Evolutionary conservation across 139 green algal species (phyloP).

Genomic region (Chara braunii): DNA sequence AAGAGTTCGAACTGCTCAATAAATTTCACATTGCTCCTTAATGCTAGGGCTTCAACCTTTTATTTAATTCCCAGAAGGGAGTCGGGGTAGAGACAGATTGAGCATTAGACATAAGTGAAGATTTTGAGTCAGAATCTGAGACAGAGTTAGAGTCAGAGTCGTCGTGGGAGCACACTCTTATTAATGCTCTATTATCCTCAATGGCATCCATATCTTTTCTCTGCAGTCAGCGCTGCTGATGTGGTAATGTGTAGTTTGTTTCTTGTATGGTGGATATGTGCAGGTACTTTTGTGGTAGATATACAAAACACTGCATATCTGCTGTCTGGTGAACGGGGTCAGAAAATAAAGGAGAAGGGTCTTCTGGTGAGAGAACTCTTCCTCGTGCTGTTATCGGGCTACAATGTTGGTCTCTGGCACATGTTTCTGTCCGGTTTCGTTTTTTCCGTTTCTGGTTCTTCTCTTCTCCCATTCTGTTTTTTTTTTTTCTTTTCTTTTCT

Average conservation of each 20-base stretch:
- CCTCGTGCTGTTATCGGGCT: too few species aligned
- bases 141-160: neutral
- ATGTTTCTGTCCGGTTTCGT: too few species aligned
- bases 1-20: too few species aligned
- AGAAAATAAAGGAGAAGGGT: constrained; percentile 59
- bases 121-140: neutral
- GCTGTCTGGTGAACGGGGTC: constrained; percentile 67
- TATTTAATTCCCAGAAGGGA: too few species aligned
- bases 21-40: too few species aligned
- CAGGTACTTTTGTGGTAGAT: constrained; percentile 89
- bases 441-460: too few species aligned
- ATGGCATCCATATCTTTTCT: neutral
- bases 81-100: too few species aligned
- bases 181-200: neutral
- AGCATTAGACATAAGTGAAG: neutral
- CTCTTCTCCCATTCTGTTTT: too few species aligned
- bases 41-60: too few species aligned
- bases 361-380: constrained; percentile 69
- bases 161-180: neutral
- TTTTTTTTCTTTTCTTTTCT: too few species aligned
- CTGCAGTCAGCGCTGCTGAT: neutral
- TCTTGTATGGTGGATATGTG: neutral
- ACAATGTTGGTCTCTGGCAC: too few species aligned
- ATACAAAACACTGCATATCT: constrained; percentile 71
- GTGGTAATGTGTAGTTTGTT: neutral